These are phyloP conservation scores for Leccinum variicolor DNA, from an alignment of 768 basidiomycete genomes.

Conservation along the genomic window DNA sequence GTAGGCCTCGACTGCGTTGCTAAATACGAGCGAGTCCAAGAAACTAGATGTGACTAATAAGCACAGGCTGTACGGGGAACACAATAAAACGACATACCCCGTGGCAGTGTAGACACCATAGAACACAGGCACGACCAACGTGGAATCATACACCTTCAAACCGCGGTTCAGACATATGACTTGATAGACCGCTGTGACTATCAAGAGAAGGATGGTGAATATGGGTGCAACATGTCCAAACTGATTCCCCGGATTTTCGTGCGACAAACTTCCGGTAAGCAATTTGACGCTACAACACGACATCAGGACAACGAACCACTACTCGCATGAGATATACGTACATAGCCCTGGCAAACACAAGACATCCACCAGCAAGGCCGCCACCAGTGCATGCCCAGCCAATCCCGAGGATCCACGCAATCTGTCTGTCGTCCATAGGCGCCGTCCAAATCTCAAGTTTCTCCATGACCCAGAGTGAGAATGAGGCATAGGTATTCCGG, in stretches of 20 bases:
- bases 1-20: conserved; percentile 82
- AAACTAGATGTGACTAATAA: conserved; percentile 37
- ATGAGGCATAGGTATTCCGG: conserved; percentile 39
- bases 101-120: conserved; percentile 89
- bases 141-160: conserved; percentile 86
- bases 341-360: conserved; percentile 72
- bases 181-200: conserved; percentile 78
- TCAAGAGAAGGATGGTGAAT: conserved; percentile 62
- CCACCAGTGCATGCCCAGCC: conserved; percentile 94
- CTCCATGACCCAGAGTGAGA: conserved; percentile 54
- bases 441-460: conserved; percentile 73
- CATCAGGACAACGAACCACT: conserved; percentile 5
- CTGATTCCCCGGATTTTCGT: conserved; percentile 81
- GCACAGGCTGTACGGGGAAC: not conserved
- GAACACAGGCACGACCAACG: conserved; percentile 90
- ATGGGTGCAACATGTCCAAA: conserved; percentile 81
- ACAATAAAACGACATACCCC: conserved; percentile 49
- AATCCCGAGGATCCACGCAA: conserved; percentile 91
- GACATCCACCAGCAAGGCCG: conserved; percentile 80
- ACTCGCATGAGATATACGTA: conserved; percentile 12
- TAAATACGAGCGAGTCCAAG: conserved; percentile 72
- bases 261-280: conserved; percentile 70
- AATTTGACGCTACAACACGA: conserved; percentile 64
- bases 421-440: conserved; percentile 75
- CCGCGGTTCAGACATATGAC: conserved; percentile 91